Evolutionary conservation across 2,329 filamentous ascomycete species (phyloP).

Genomic region (Dothidotthia symphoricarpi): DNA sequence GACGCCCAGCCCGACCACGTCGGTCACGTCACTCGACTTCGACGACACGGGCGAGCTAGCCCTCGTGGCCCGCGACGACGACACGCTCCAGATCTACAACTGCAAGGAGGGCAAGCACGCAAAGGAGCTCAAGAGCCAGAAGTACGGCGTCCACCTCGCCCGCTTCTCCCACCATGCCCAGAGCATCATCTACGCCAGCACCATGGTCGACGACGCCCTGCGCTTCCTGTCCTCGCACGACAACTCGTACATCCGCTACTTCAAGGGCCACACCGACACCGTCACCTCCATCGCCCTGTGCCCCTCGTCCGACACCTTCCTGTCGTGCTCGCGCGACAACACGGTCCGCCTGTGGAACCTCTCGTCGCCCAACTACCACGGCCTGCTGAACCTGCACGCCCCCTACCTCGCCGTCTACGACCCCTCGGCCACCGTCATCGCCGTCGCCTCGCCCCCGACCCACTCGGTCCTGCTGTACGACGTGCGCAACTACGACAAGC

Average conservation of each 20-base stretch:
- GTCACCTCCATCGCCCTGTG: constrained; percentile 84
- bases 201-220: constrained; percentile 88
- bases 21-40: constrained; percentile 89
- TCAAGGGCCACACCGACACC: constrained; percentile 79
- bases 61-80: constrained; percentile 88
- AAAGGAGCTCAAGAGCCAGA: constrained; percentile 89
- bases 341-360: constrained; percentile 91
- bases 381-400: constrained; percentile 74
- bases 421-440: constrained; percentile 87
- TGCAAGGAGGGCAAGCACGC: constrained; percentile 85
- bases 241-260: constrained; percentile 95
- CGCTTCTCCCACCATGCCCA: constrained; percentile 90
- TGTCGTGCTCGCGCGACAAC: constrained; percentile 87
- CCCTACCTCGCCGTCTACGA: constrained; percentile 88
- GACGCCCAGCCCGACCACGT: constrained; percentile 51
- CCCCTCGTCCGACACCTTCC: constrained; percentile 83
- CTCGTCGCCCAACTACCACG: constrained; percentile 74
- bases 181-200: constrained; percentile 92
- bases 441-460: constrained; percentile 77
- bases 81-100: constrained; percentile 94
- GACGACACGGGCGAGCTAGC: constrained; percentile 92
- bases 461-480: constrained; percentile 87
- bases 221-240: constrained; percentile 89
- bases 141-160: constrained; percentile 92
- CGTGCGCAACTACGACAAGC: constrained; percentile 87